phyloP scores from a whole-genome alignment of 495 filamentous ascomycete species.

The Neurospora sp. region DNA sequence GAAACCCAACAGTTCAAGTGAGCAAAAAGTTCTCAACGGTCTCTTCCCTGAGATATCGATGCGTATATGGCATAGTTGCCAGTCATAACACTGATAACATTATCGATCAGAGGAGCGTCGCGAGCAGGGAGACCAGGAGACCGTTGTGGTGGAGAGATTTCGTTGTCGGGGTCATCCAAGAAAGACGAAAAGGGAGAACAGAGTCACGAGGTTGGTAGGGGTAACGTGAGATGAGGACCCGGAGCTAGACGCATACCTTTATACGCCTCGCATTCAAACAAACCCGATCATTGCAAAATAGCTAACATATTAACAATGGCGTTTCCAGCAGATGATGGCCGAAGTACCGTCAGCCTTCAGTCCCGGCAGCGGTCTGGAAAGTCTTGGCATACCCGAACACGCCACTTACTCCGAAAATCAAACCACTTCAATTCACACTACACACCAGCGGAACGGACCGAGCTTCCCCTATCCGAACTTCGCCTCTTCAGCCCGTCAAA shows the following conservation, averaged over 20 bases:
- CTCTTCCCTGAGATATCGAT: neutral
- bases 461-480: neutral
- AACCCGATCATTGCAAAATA: neutral
- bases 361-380: neutral
- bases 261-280: neutral
- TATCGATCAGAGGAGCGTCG: neutral
- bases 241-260: neutral
- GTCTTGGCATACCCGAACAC: neutral
- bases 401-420: neutral
- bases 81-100: neutral
- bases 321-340: neutral
- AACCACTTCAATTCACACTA: neutral
- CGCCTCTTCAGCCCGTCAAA: neutral
- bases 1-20: neutral
- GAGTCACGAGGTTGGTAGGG: neutral
- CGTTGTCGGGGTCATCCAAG: neutral
- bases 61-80: neutral
- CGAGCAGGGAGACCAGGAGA: neutral
- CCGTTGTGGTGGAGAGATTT: neutral
- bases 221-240: neutral
- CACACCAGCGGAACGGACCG: neutral
- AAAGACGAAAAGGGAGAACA: neutral
- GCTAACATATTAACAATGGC: neutral
- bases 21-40: neutral
- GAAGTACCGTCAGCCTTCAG: neutral